phyloP scores from a whole-genome alignment of 1,284 basidiomycete genomes.

The Afroboletus lepidellus region DNA sequence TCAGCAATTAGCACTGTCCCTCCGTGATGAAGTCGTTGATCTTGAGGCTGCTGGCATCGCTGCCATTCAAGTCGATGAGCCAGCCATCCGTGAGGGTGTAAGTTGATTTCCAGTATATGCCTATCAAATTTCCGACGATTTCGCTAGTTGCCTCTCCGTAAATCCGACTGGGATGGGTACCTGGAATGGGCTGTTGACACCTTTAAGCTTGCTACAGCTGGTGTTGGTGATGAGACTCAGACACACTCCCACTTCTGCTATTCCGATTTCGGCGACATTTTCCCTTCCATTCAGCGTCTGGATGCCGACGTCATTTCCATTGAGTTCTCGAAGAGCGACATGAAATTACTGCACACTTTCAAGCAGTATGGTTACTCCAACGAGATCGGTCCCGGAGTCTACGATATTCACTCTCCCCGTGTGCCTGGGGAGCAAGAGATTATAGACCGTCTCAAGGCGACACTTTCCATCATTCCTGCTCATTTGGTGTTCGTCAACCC shows the following conservation, averaged over 20 bases:
- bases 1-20: slow-evolving; percentile 96
- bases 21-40: slow-evolving; percentile 98
- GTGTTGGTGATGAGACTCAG: slow-evolving; percentile 89
- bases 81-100: slow-evolving; percentile 98
- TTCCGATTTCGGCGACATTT: slow-evolving; percentile 97
- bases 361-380: slow-evolving; percentile 95
- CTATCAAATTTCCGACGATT: slow-evolving; percentile 16
- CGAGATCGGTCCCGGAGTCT: slow-evolving; percentile 98
- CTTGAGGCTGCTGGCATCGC: slow-evolving; percentile 97
- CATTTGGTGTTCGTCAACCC: slow-evolving; percentile 93
- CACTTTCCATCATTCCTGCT: slow-evolving; percentile 78
- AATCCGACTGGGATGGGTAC: slow-evolving; percentile 92
- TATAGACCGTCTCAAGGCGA: slow-evolving; percentile 86
- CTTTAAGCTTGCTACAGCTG: slow-evolving; percentile 94
- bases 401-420: slow-evolving; percentile 99
- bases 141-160: slow-evolving; percentile 82
- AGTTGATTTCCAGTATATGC: slow-evolving; percentile 31
- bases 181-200: slow-evolving; percentile 97
- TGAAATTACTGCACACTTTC: slow-evolving; percentile 97
- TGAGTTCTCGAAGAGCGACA: slow-evolving; percentile 96
- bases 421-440: slow-evolving; percentile 94
- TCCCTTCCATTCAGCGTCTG: slow-evolving; percentile 95
- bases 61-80: slow-evolving; percentile 99
- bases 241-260: slow-evolving; percentile 99
- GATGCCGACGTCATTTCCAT: slow-evolving; percentile 99